These are phyloP conservation scores for Berberis thunbergii DNA, from an alignment of 164 flowering plant species.

Conservation along the genomic window DNA sequence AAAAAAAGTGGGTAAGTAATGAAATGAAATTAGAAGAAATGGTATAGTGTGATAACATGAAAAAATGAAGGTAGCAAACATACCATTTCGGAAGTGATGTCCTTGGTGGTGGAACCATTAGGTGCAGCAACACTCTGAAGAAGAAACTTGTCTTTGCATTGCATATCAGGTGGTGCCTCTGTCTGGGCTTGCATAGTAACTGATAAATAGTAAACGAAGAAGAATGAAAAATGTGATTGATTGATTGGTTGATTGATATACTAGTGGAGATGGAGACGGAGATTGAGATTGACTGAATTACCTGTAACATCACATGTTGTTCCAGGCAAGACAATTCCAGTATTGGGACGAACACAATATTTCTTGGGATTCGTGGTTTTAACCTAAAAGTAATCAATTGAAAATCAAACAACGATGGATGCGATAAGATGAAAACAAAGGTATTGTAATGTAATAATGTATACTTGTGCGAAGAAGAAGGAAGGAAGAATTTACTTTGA, in stretches of 20 bases:
- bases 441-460: background rate
- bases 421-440: too few relatives aligned
- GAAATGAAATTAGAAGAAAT: too few relatives aligned
- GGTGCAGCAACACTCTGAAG: slow-evolving; percentile 56
- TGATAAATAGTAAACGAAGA: slow-evolving; percentile 6
- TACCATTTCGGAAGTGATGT: slow-evolving; percentile 65
- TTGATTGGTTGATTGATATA: too few relatives aligned
- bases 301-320: slow-evolving; percentile 61
- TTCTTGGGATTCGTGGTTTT: slow-evolving; percentile 60
- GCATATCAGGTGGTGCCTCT: slow-evolving; percentile 19
- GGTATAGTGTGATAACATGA: too few relatives aligned
- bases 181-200: slow-evolving; percentile 92
- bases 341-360: slow-evolving; percentile 58
- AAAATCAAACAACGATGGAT: background rate
- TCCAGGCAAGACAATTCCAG: slow-evolving; percentile 63
- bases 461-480: background rate
- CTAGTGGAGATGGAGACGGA: too few relatives aligned
- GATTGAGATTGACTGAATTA: slow-evolving; percentile 5
- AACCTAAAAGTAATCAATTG: slow-evolving; percentile 32
- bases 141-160: slow-evolving; percentile 84
- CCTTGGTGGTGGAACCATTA: slow-evolving; percentile 36
- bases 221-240: too few relatives aligned
- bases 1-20: too few relatives aligned
- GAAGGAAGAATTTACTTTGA: slow-evolving; percentile 46
- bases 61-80: background rate